A percentile compares a stretch with the other conserved stretches of the same genome.
Conservation (phyloP, 2,329 filamentous ascomycete genomes). For the Monosporascus sp. region DNA sequence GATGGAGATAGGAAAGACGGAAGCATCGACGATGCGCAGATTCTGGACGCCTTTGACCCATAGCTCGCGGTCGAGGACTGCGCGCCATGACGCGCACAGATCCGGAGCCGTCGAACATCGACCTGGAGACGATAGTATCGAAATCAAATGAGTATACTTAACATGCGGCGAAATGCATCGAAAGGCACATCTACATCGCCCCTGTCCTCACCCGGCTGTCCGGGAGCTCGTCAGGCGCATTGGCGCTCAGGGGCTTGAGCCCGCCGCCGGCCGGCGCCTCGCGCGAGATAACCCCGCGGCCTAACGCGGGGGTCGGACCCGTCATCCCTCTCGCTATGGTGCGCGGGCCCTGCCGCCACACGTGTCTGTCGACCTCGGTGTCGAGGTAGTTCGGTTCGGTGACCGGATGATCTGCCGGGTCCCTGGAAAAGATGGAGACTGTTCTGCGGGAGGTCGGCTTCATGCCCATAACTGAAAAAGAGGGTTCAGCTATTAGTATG, state of each 20-base stretch:
- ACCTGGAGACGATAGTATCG: background rate
- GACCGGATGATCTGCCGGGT: too few relatives aligned
- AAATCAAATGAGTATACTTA: background rate
- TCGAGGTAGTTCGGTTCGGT: too few relatives aligned
- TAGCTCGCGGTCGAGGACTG: constrained; percentile 17
- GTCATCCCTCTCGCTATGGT: too few relatives aligned
- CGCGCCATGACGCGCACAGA: constrained; percentile 13
- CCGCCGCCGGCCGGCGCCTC: constrained; percentile 7
- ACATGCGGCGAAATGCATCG: too few relatives aligned
- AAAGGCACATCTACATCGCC: background rate
- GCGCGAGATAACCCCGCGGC: constrained; percentile 9
- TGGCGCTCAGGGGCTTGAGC: constrained; percentile 5
- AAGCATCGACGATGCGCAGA: constrained; percentile 29
- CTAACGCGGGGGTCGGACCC: too few relatives aligned
- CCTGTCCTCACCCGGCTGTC: constrained; percentile 9
- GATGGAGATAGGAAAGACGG: constrained; percentile 25
- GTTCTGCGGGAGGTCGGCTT: too few relatives aligned
- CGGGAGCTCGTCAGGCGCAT: constrained; percentile 13
- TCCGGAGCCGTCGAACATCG: constrained; percentile 4
- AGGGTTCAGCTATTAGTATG: too few relatives aligned
- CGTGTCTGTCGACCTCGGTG: too few relatives aligned
- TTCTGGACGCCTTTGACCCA: constrained; percentile 6
- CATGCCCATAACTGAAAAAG: too few relatives aligned
- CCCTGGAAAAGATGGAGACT: too few relatives aligned
- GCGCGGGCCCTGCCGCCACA: too few relatives aligned